Evolutionary conservation across 78 protist species (phyloP).

Genomic region (Anaeramoeba flamelloides): DNA sequence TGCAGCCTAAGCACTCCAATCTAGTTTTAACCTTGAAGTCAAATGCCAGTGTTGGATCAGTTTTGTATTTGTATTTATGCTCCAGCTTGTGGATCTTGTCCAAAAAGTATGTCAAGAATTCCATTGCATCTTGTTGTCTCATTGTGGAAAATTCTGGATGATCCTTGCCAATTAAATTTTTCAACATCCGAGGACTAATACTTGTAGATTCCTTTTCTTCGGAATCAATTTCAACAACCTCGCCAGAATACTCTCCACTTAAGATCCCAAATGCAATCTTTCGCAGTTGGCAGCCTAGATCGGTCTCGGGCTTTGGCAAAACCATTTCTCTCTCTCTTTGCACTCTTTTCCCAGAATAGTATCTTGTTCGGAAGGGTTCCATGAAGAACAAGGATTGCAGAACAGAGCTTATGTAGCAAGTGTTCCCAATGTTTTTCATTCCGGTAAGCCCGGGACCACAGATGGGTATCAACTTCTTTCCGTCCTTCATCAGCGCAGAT

Average conservation of each 20-base stretch:
- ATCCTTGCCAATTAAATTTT: conserved; percentile 39
- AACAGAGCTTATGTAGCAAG: not conserved
- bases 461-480: not conserved
- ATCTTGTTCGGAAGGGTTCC: not conserved
- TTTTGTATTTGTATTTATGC: not conserved
- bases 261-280: conserved; percentile 50
- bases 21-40: conserved; percentile 8
- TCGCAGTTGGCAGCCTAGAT: conserved; percentile 30
- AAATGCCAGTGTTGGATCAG: not conserved
- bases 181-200: conserved; percentile 58
- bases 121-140: conserved; percentile 72
- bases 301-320: not conserved
- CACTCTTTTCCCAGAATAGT: not conserved
- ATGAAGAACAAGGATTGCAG: conserved; percentile 1
- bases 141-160: conserved; percentile 57
- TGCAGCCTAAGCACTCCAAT: conserved; percentile 27
- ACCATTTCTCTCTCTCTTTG: not conserved
- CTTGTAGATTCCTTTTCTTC: not conserved
- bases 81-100: conserved; percentile 13
- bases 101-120: conserved; percentile 48
- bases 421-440: conserved; percentile 2
- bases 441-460: conserved; percentile 6
- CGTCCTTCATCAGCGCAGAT: not conserved
- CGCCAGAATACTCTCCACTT: conserved; percentile 37
- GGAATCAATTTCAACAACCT: not conserved